Conservation (phyloP, 2,329 filamentous ascomycete genomes). For the Huntiella abstrusa region DNA sequence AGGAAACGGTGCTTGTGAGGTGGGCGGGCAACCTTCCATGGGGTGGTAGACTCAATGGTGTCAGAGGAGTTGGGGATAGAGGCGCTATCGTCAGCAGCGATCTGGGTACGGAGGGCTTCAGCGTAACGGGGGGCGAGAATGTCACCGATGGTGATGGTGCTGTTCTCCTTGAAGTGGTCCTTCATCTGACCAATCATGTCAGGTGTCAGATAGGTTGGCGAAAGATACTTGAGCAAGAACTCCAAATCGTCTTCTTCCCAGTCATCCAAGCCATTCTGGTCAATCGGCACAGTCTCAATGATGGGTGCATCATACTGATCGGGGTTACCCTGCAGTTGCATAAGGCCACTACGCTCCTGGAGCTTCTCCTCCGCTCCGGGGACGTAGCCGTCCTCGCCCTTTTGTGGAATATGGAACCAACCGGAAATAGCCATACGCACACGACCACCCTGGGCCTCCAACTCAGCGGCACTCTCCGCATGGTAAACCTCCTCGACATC, state of each 20-base stretch:
- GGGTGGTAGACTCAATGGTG: slow-evolving; percentile 37
- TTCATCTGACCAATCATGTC: slow-evolving; percentile 72
- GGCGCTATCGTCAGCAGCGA: slow-evolving; percentile 44
- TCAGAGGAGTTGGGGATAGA: slow-evolving; percentile 26
- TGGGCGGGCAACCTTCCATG: slow-evolving; percentile 63
- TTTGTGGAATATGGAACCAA: slow-evolving; percentile 96
- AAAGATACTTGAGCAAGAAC: slow-evolving; percentile 78
- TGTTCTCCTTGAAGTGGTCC: slow-evolving; percentile 64
- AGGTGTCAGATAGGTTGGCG: slow-evolving; percentile 77
- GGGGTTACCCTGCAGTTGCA: slow-evolving; percentile 80
- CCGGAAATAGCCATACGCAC: slow-evolving; percentile 96
- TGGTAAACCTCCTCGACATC: slow-evolving; percentile 97
- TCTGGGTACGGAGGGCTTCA: slow-evolving; percentile 47
- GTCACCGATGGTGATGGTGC: slow-evolving; percentile 61
- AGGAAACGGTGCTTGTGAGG: slow-evolving; percentile 92
- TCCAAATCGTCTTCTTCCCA: slow-evolving; percentile 66
- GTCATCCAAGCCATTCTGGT: slow-evolving; percentile 28
- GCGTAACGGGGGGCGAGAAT: slow-evolving; percentile 68
- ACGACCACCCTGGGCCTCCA: slow-evolving; percentile 50
- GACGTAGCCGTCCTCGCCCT: slow-evolving; percentile 82
- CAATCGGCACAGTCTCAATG: slow-evolving; percentile 32
- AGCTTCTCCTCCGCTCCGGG: slow-evolving; percentile 75
- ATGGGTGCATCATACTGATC: slow-evolving; percentile 76
- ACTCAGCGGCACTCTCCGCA: slow-evolving; percentile 36
- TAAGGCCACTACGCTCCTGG: slow-evolving; percentile 74